These are phyloP conservation scores for Aureobasidium sp. DNA, from an alignment of 2,329 filamentous ascomycete genomes.

Conservation along the genomic window DNA sequence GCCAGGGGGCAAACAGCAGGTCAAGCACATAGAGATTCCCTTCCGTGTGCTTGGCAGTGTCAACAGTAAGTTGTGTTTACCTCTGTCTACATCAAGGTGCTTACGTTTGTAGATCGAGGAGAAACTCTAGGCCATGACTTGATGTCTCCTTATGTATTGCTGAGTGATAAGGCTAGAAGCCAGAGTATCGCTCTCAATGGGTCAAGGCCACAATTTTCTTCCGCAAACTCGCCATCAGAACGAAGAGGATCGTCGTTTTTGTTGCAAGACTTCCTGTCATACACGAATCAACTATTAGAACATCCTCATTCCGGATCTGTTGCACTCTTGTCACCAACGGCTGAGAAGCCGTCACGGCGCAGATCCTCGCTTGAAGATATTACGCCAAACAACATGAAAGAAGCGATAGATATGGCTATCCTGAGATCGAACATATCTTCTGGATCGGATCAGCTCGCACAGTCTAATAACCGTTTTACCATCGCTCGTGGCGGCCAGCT, in stretches of 20 bases:
- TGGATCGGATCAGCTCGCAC: constrained; percentile 3
- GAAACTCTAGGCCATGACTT: constrained; percentile 89
- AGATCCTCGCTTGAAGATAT: constrained; percentile 42
- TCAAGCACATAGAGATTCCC: constrained; percentile 85
- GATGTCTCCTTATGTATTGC: constrained; percentile 85
- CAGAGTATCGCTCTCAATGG: constrained; percentile 29
- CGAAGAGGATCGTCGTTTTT: constrained; percentile 35
- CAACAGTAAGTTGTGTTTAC: constrained; percentile 47
- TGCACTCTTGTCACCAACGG: constrained; percentile 66
- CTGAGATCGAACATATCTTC: constrained; percentile 62
- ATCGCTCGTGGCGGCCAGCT: constrained; percentile 86
- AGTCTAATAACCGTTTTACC: constrained; percentile 78
- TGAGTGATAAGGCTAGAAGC: constrained; percentile 69
- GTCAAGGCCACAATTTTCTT: constrained; percentile 16
- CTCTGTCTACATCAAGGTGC: constrained; percentile 3
- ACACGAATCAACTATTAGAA: constrained; percentile 67
- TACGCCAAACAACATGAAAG: constrained; percentile 55
- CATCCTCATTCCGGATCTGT: constrained; percentile 48
- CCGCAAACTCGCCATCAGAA: constrained; percentile 18
- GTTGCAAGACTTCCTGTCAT: constrained; percentile 62
- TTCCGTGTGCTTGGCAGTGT: constrained; percentile 92
- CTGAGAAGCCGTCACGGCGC: constrained; percentile 25
- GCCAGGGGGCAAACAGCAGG: constrained; percentile 69
- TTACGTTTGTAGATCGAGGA: constrained; percentile 51
- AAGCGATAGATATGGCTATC: constrained; percentile 86